Evolutionary conservation across 768 basidiomycete genomes (phyloP), one percentile per base, ranked within the genome.

Genomic region (Trametes punicea): DNA sequence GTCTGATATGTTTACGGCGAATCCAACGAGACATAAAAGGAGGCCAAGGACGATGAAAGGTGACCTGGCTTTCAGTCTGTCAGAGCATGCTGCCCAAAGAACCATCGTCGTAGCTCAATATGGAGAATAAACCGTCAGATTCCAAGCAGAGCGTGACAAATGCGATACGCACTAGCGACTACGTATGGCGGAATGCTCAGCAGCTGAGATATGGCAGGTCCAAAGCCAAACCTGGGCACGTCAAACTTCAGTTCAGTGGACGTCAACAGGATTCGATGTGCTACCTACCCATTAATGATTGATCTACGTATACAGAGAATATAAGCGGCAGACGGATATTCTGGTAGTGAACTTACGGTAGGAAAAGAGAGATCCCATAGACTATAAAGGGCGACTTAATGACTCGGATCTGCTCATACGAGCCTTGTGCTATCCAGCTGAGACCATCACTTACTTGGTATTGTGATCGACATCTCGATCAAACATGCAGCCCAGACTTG

Each of bases 171-270:
- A 86, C 85, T 81, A 10, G 83, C 84, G 41, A 80, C 69, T n/a
- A 84, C 64, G 60, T 86, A 87, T 11, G 84, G 84, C 1, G 85
- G 86, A 0, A 87, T 78, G 4, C 84, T 85, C 33, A 88, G 73
- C 4, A 88, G 71, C 61, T 87, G 83, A 54, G 79, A 82, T 51
- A 84, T 74, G 1, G 82, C 70, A 8, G 79, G 67, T 2, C 76
- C 67, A 64, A 81, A 79, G 2, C 85, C 85, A 51, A 87, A 87
- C 21, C 83, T 84, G 39, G 18, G 6, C 18, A 36, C 1, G 16
- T 20, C 15, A n/a, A 55, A 11, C 3, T 9, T 10, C 16, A 5
- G 9, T 2, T 20, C 21, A 42, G 10, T 30, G 9, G n/a, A 18
- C 16, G 27, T 20, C 25, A 7, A 52, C 20, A 9, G 4, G 40